Evolutionary conservation across 2,329 filamentous ascomycete genomes (phyloP), one percentile per base, ranked within the genome.

Genomic region (Diplodia intermedia): DNA sequence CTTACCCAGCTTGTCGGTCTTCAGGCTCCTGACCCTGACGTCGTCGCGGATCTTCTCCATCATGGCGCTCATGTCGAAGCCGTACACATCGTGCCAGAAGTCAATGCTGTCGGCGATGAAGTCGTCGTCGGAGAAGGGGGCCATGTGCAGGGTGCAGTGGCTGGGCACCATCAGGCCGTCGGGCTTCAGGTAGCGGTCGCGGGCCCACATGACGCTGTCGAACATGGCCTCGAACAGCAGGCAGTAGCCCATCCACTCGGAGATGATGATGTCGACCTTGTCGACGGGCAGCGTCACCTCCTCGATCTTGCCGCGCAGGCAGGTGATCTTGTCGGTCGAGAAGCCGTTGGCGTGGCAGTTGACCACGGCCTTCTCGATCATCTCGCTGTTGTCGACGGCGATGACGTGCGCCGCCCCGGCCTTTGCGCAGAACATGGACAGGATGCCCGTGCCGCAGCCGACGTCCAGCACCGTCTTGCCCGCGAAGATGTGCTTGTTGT

Each of bases 191-290:
- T 97, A 97, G 72, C 88, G 89, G 80, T 98, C 94, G 70, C 94
- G 87, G 53, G 94, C 94, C 75, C 89, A 94, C 62, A 98, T 85
- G 26, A 98, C 92, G 60, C 92, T 96, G 71, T 95, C 93, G 33
- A 98, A 88, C 94, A 98, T 98, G 67, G 93, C 93, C 80, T 98
- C 94, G 79, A 96, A 98, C 6, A 97, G 86, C 20, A 97, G 86
- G 71, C 90, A 92, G 78, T 98, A 98, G 36, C 94, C 94, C 94
- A 98, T 98, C 94, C 94, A 98, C 79, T 98, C 94, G 69, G 92
- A 96, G 69, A 98, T 90, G 76, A 98, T 97, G 75, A 98, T 90
- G 80, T 98, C 94, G 55, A 97, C 94, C 75, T 94, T 84, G 66
- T 88, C 84, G 8, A 94, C 90, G 1, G 63, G 93, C 26, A 93